Evolutionary conservation across 169 alveolate genomes (phyloP).

Genomic region (Plasmodium cynomolgi): DNA sequence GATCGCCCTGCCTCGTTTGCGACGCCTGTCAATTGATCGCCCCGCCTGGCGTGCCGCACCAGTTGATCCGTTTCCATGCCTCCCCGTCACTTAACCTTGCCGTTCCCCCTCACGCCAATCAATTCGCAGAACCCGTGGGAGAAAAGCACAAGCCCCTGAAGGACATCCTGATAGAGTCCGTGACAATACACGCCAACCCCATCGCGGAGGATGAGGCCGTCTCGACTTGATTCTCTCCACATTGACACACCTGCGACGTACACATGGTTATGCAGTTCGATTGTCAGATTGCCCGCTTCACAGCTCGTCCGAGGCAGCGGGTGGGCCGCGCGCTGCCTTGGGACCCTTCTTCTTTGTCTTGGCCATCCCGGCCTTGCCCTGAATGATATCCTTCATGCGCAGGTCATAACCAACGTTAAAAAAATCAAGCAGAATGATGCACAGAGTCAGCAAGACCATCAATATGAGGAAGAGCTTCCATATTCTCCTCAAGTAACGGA

Average conservation of each 20-base stretch:
- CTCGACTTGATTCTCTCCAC: not conserved
- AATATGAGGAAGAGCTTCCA: slow-evolving; percentile 10
- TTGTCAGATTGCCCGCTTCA: not conserved
- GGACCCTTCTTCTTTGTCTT: not conserved
- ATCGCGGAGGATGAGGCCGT: slow-evolving; percentile 89
- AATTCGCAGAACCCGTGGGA: slow-evolving; percentile 85
- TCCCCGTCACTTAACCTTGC: not conserved
- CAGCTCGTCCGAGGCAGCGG: not conserved
- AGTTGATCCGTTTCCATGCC: too few species aligned
- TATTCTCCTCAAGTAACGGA: slow-evolving; percentile 21
- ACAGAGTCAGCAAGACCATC: not conserved
- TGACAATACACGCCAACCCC: slow-evolving; percentile 92
- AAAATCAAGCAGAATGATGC: slow-evolving; percentile 46
- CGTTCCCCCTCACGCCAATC: not conserved
- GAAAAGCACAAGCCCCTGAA: slow-evolving; percentile 86
- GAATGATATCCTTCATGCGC: slow-evolving; percentile 1
- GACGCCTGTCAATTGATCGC: too few species aligned
- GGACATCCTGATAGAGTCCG: slow-evolving; percentile 84
- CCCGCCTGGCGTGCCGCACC: too few species aligned
- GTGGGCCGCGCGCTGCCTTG: not conserved
- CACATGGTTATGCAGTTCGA: not conserved
- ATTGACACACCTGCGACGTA: not conserved
- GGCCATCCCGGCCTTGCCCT: not conserved
- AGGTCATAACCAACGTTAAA: slow-evolving; percentile 73
- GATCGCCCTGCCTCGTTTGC: too few species aligned